Evolutionary conservation across 139 green algal species (phyloP).

Genomic region (Yamagishiella unicocca): DNA sequence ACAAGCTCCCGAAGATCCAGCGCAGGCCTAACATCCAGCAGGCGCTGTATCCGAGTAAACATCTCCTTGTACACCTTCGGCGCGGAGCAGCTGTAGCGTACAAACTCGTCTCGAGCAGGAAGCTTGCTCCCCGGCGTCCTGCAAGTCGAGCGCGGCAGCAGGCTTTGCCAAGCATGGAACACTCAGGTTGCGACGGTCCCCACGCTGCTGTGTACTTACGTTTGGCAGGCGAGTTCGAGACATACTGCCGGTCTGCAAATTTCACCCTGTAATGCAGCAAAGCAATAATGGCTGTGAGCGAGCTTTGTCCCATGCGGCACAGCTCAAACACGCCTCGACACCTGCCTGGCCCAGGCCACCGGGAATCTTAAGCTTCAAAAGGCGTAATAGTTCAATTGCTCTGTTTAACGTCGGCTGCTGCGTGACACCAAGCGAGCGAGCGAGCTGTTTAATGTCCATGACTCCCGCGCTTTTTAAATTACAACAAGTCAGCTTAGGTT

Average conservation of each 20-base stretch:
- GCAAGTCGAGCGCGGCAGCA: background rate
- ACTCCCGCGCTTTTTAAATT: background rate
- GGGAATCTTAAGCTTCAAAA: constrained; percentile 28
- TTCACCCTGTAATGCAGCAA: constrained; percentile 4
- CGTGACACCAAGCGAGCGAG: constrained; percentile 12
- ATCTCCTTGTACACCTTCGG: constrained; percentile 35
- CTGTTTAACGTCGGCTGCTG: background rate
- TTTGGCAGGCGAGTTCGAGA: constrained; percentile 40
- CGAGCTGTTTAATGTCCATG: constrained; percentile 35
- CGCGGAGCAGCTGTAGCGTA: constrained; percentile 35
- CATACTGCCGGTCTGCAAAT: constrained; percentile 39
- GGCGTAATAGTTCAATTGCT: background rate
- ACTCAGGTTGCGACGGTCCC: background rate
- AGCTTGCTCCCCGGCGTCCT: constrained; percentile 17
- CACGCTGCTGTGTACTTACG: background rate
- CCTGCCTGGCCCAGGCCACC: constrained; percentile 22
- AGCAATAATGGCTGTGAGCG: background rate
- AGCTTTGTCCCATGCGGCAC: background rate
- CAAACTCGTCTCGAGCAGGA: background rate
- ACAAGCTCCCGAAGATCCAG: constrained; percentile 31
- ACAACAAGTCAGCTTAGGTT: background rate
- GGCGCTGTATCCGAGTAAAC: constrained; percentile 39
- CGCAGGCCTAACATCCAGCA: constrained; percentile 30
- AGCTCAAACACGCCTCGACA: background rate
- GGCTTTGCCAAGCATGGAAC: background rate